Evolutionary conservation across 345 rosid species (phyloP), one percentile per base, ranked within the genome.

Genomic region (Passiflora organensis): DNA sequence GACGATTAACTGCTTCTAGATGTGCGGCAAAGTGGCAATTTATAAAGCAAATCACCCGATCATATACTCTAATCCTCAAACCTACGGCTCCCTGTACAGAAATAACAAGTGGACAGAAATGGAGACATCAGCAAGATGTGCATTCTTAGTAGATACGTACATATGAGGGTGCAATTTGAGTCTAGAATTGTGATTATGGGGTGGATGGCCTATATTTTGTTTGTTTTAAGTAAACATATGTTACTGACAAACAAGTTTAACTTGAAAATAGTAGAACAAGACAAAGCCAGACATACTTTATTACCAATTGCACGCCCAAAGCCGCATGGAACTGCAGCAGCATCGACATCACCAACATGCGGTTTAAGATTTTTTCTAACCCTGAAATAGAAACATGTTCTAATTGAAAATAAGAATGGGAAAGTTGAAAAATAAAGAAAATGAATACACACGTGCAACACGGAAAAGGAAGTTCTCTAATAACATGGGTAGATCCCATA

Each of bases 231-330:
- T 15, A 1, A 13, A 17, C 9, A 32, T 8, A 12, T n/a, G 11
- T 21, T 18, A 21, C 37, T 41, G 22, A 18, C 23, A 12, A 22
- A 47, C 34, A 28, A 28, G 34, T 3, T 2, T 8, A 28, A 2
- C 8, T 28, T 28, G 34, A 28, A 8, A 28, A 28, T 2, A 3
- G 32, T 6, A 28, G 10, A 24, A 6, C 17, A 21, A 24, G 4
- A 58, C 9, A 37, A 52, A 61, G 20, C 43, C 43, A 48, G 53
- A 24, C 60, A 38, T 43, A 93, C 97, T 95, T 93, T 93, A 68
- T 93, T 93, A 51, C 99, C 99, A 73, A 93, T 81, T 63, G 99
- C 95, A 51, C 95, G 95, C 60, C 97, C 99, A 69, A 93, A 89
- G 57, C 99, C 99, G 72, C 97, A 93, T 3, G 99, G 87, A 72